phyloP scores from a whole-genome alignment of 495 filamentous ascomycete genomes.

The Achaetomiella virescens region DNA sequence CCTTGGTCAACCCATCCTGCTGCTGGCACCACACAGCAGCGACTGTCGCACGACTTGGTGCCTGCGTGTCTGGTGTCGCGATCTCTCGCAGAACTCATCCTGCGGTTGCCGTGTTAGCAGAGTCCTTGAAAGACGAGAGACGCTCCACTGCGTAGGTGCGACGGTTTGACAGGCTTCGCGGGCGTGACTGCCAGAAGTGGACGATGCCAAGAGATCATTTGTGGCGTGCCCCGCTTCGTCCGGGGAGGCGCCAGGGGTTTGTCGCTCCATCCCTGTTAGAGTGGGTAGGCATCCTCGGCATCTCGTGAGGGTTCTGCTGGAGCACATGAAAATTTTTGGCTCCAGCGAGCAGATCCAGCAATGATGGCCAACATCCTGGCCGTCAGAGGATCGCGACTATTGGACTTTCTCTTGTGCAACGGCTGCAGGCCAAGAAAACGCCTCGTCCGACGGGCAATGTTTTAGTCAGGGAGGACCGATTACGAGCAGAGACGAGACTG shows the following conservation, averaged over 20 bases:
- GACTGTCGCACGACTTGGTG: too few relatives aligned
- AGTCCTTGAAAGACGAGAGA: neutral
- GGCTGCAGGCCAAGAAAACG: constrained; percentile 2
- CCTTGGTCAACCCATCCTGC: too few relatives aligned
- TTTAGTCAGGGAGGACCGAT: neutral
- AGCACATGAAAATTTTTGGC: constrained; percentile 29
- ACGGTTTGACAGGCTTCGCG: constrained; percentile 4
- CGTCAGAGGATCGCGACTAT: neutral
- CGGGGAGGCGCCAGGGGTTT: constrained; percentile 20
- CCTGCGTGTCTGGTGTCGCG: too few relatives aligned
- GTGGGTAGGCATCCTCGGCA: constrained; percentile 21
- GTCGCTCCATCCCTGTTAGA: constrained; percentile 8
- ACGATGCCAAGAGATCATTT: constrained; percentile 13
- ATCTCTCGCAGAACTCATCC: neutral
- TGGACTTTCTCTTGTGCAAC: neutral
- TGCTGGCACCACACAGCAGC: too few relatives aligned
- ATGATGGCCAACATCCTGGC: neutral
- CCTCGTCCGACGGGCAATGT: neutral
- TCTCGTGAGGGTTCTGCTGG: constrained; percentile 11
- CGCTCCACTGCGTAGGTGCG: neutral
- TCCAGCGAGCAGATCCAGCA: neutral
- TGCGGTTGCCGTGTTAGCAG: neutral
- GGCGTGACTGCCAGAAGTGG: constrained; percentile 25
- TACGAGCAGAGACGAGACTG: neutral
- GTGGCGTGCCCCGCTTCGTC: constrained; percentile 10